Percentiles rank a stretch among this genome's conserved stretches.
These are phyloP conservation scores for Hevea brasiliensis DNA, from an alignment of 345 rosid genomes.

Conservation along the genomic window DNA sequence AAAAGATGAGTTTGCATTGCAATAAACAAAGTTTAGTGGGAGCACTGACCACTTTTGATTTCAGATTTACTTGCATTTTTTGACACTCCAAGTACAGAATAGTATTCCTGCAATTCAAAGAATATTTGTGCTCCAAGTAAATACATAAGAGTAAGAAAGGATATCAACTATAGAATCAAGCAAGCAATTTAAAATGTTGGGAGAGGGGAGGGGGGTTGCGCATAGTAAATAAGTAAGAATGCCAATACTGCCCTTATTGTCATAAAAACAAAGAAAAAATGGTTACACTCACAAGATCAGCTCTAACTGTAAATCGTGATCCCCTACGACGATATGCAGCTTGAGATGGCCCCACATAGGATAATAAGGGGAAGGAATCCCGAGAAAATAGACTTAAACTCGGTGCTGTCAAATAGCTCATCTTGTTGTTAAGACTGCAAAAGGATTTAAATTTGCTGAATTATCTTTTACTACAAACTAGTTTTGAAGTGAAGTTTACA, in stretches of 20 bases:
- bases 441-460: slow-evolving; percentile 9
- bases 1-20: not conserved
- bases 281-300: slow-evolving; percentile 68
- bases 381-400: slow-evolving; percentile 66
- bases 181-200: not conserved
- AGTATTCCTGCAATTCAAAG: slow-evolving; percentile 64
- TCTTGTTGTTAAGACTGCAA: slow-evolving; percentile 44
- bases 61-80: slow-evolving; percentile 89
- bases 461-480: slow-evolving; percentile 10
- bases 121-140: not conserved
- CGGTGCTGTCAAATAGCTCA: slow-evolving; percentile 51
- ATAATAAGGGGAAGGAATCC: slow-evolving; percentile 54
- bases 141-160: not conserved
- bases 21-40: not conserved
- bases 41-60: slow-evolving; percentile 80
- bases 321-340: slow-evolving; percentile 50
- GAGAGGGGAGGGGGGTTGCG: too few species aligned
- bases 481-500: not conserved
- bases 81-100: slow-evolving; percentile 91
- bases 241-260: not conserved
- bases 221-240: not conserved
- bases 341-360: slow-evolving; percentile 43
- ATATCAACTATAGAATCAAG: not conserved
- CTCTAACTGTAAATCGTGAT: slow-evolving; percentile 73
- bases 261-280: slow-evolving; percentile 14